Evolutionary conservation across 1,139 yeast species (phyloP), one percentile per base, ranked within the genome.

Genomic region (Debaryomyces sp.): DNA sequence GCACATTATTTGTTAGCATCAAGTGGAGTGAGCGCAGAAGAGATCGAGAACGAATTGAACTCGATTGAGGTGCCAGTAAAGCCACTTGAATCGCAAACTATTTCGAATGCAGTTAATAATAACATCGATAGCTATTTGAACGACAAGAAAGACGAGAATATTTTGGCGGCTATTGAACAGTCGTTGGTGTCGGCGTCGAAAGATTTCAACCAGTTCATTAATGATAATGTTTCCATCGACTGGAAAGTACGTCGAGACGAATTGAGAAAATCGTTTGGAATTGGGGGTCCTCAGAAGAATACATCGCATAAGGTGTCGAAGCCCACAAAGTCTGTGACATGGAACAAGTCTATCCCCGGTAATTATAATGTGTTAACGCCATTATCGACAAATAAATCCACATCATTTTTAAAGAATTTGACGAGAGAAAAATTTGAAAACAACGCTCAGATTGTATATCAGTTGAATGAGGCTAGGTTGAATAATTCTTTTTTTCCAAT

Each of bases 1-100:
- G 98, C 97, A 0, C 97, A 91, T 60, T 92, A 92, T 63, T 71
- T 92, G 42, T 75, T 94, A 47, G 97, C 97, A 2, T 89, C 95
- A 0, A 87, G 95, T 61, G 97, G 97, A 0, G 78, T 92, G 47
- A 86, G 90, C 49, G 89, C 96, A 40, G 97, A 90, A 59, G 96
- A 90, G 49, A 85, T 94, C 43, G 92, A 88, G 55, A 75, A 77
- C 42, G 92, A 89, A 47, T 71, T 86, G 54, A 78, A 78, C 44
- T 51, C 70, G 10, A 68, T 73, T 30, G 63, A 64, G 38, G 52
- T 67, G 10, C 68, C 72, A 12, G 40, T 42, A 30, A 47, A 18
- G 53, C 45, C 46, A 13, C 34, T 41, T 9, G 49, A 50, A 18
- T 32, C 49, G 21, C 44, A 44, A 30, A 33, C 50, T n/a, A 41